Percentiles rank a stretch among this genome's conserved stretches.
phyloP scores from a whole-genome alignment of 192 early-diverging fungal species.

The Backusella mclennaniae region DNA sequence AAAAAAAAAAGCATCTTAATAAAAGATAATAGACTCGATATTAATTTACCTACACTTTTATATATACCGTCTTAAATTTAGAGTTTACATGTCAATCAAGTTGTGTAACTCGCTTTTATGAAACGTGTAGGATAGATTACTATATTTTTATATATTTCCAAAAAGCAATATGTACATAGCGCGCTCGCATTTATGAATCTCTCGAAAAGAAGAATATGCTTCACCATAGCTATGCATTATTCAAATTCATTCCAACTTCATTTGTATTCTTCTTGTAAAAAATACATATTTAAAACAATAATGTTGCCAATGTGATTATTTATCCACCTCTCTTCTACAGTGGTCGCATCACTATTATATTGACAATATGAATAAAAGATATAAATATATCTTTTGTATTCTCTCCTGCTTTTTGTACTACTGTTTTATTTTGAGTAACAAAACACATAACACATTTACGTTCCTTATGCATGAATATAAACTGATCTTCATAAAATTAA shows the following conservation, averaged over 20 bases:
- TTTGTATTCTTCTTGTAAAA: neutral
- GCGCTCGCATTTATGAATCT: neutral
- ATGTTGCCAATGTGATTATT: neutral
- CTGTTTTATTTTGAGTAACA: neutral
- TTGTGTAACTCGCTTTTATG: neutral
- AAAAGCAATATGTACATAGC: neutral
- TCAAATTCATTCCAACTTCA: neutral
- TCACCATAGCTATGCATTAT: neutral
- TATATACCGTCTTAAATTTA: neutral
- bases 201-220: neutral
- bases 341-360: neutral
- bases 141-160: neutral
- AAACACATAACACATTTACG: neutral
- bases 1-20: neutral
- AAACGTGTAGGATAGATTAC: neutral
- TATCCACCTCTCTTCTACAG: neutral
- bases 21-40: neutral
- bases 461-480: neutral
- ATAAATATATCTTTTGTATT: neutral
- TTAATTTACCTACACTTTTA: neutral
- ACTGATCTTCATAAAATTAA: neutral
- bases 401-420: neutral
- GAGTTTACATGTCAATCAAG: neutral
- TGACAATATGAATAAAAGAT: neutral
- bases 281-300: neutral